phyloP scores from a whole-genome alignment of 176 grass and related monocot species.

The Aegilops tauschii region DNA sequence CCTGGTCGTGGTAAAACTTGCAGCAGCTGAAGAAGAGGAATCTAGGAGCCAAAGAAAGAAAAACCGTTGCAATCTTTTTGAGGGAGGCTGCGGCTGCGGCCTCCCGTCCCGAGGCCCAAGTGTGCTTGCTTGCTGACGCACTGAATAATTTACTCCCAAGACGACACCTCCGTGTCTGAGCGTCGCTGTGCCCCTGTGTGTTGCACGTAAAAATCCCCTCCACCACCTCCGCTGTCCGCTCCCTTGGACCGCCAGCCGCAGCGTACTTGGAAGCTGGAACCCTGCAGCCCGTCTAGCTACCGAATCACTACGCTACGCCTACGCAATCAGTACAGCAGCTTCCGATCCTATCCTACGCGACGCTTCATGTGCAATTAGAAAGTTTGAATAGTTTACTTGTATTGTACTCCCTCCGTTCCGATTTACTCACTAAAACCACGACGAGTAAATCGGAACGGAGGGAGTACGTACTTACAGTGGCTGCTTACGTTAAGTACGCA shows the following conservation, averaged over 20 bases:
- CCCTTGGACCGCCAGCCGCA: conserved; percentile 24
- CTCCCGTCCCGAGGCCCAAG: conserved; percentile 9
- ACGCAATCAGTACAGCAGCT: not conserved
- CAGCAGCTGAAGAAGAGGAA: not conserved
- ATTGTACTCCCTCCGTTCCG: no score
- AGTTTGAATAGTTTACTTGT: not conserved
- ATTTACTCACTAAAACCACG: no score
- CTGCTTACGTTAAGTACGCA: not conserved
- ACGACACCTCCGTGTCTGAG: conserved; percentile 55
- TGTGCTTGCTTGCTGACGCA: conserved; percentile 18
- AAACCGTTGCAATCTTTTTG: conserved; percentile 4
- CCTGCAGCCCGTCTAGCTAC: not conserved
- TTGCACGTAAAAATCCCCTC: not conserved
- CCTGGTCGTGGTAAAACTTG: not conserved
- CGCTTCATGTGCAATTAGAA: not conserved
- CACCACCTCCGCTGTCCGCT: not conserved
- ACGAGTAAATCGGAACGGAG: no score
- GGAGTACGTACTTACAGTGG: not conserved
- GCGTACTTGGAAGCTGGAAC: conserved; percentile 1
- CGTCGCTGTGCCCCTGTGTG: not conserved
- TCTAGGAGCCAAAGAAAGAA: not conserved
- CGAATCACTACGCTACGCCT: not conserved
- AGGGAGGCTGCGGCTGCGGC: no score
- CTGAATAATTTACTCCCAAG: conserved; percentile 41
- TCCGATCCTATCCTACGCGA: not conserved